Percentiles rank a stretch among this genome's conserved stretches.
These are phyloP conservation scores for Casuarina cunninghamiana DNA, from an alignment of 306 rosid species.

Conservation along the genomic window DNA sequence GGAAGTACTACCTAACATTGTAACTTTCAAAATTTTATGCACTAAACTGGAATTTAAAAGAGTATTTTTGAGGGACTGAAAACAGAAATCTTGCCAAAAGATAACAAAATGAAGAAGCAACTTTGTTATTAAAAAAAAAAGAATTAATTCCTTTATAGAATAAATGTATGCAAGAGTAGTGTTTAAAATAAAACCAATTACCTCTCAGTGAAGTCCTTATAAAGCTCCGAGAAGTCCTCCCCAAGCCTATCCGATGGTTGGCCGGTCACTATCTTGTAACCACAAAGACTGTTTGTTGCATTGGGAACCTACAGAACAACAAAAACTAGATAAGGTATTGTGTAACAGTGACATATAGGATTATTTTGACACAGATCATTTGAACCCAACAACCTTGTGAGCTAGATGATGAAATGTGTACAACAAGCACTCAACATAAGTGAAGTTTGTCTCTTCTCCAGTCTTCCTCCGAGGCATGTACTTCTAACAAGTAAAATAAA, in stretches of 20 bases:
- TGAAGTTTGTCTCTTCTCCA: constrained; percentile 91
- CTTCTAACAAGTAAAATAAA: constrained; percentile 52
- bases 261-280: constrained; percentile 95
- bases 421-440: constrained; percentile 90
- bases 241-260: constrained; percentile 99
- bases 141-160: not conserved
- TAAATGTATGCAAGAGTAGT: constrained; percentile 11
- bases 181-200: constrained; percentile 24
- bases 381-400: constrained; percentile 64
- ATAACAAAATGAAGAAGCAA: not conserved
- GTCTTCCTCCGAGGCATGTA: constrained; percentile 89
- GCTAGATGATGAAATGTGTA: constrained; percentile 96
- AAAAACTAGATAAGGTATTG: constrained; percentile 20
- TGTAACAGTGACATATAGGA: constrained; percentile 11
- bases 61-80: not conserved
- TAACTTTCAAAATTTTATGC: not conserved
- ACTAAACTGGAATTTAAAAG: not conserved
- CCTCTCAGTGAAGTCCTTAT: constrained; percentile 88
- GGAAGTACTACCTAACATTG: not conserved
- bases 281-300: constrained; percentile 96
- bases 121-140: not conserved
- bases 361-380: constrained; percentile 13
- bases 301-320: constrained; percentile 75
- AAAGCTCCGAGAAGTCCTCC: constrained; percentile 82
- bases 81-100: not conserved